Evolutionary conservation across 208 protist genomes (phyloP), one percentile per base, ranked within the genome.

Genomic region (Phytomonas sp.): DNA sequence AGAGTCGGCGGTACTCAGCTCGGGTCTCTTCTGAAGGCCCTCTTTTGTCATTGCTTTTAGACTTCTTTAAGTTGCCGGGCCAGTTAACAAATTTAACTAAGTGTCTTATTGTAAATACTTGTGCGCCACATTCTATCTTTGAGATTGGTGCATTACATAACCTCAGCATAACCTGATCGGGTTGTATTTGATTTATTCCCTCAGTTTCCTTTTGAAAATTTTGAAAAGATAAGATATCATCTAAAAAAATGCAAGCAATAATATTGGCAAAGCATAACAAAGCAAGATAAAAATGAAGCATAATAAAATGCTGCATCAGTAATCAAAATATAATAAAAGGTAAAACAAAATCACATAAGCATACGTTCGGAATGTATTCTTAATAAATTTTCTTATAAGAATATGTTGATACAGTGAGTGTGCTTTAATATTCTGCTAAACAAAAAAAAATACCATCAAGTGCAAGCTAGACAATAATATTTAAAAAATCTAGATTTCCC

Each of bases 1-100:
- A 93, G 40, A 95, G 76, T 52, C 71, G 79, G 74, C 64, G 81
- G 30, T 90, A 72, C 12, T 80, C 70, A 4, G 65, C 63, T 30
- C 42, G 42, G n/a, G 45, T 69, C 23, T 31, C 29, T 34, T 29
- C 66, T 4, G 63, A 16, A 12, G 71, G 40, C 52, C 8, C 12
- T 30, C 11, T 16, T 30, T 49, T 19, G 12, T 19, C 40, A 16
- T 12, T 49, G 40, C 14, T 49, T 49, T 2, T 10, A 12, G 14
- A 16, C 40, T 49, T 49, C 19, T 49, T 49, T 49, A 12, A 19
- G 40, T 10, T 19, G 14, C 19, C 40, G 14, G 14, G 14, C 10
- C 1, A 23, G 40, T 49, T 49, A 49, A 49, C 40, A 49, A 19
- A 23, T 49, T 12, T 12, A 49, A 49, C 6, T 23, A 49, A 16